Evolutionary conservation across 2,329 filamentous ascomycete species (phyloP), one percentile per base, ranked within the genome.

Genomic region (Cercospora citrullina): DNA sequence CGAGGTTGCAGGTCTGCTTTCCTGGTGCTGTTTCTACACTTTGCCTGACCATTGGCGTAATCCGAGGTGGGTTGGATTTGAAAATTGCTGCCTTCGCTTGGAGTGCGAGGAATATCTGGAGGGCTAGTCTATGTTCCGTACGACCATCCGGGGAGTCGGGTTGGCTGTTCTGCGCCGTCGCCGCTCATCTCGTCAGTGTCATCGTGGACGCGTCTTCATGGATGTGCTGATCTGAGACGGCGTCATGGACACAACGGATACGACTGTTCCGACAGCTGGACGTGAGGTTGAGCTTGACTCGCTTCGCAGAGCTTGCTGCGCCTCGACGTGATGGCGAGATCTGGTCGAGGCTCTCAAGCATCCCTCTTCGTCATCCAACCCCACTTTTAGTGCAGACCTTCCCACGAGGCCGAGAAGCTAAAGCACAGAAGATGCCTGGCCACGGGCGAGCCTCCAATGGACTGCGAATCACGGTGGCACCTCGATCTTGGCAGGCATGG

Each of bases 391-490:
- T 26, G 21, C 45, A 26, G 16, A 55, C 33, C 14, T 48, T 57
- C 45, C 48, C 62, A 53, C 33, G 48, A 57, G 62, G 30, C 53
- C 30, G 23, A 64, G 62, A 21, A 58, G 16, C 36, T 57, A 28
- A 33, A 33, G 51, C 45, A 42, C 51, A 33, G 12, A 12, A 12
- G 18, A 36, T 59, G 21, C 26, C 36, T 18, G 18, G 26, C 31
- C 60, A 58, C 48, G 28, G 26, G 42, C 53, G 53, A 60, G 26
- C 18, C 36, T 48, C 63, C 55, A 60, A 65, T 65, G 55, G 55
- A 55, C 55, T 8, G 58, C 57, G 57, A 60, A 28, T 65, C 63
- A 55, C 28, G 63, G 63, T 33, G 45, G 26, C 63, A 65, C 63
- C 28, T 59, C 10, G 18, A 23, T 5, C 63, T 65, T 65, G 63